phyloP scores from a whole-genome alignment of 257 asterid genomes.

The Linaria vulgaris region DNA sequence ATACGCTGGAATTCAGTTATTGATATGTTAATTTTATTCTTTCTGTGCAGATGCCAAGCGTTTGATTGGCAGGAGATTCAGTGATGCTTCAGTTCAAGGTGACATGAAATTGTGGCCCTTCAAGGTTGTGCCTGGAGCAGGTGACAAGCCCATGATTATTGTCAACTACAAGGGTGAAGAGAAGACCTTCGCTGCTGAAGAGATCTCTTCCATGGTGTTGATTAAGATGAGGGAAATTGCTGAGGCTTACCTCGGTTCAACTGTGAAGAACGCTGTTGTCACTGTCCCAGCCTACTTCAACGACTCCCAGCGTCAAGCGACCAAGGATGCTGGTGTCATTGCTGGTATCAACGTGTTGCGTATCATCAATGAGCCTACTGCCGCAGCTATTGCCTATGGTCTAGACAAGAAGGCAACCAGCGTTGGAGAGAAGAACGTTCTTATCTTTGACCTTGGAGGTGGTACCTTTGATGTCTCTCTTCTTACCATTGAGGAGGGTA shows the following conservation, averaged over 20 bases:
- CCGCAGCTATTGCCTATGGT: slow-evolving; percentile 90
- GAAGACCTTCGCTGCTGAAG: slow-evolving; percentile 78
- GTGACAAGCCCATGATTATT: slow-evolving; percentile 73
- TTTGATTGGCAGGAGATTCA: slow-evolving; percentile 69
- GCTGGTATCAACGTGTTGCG: slow-evolving; percentile 84
- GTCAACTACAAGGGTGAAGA: slow-evolving; percentile 82
- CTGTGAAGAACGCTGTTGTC: slow-evolving; percentile 77
- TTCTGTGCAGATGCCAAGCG: slow-evolving; percentile 67
- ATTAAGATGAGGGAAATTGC: slow-evolving; percentile 81
- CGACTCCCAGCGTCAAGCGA: slow-evolving; percentile 85
- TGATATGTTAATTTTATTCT: no score
- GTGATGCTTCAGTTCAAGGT: slow-evolving; percentile 67
- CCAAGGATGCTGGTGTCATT: slow-evolving; percentile 88
- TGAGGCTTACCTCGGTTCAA: slow-evolving; percentile 65
- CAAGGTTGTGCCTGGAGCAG: slow-evolving; percentile 69
- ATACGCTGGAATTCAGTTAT: no score
- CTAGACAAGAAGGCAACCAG: slow-evolving; percentile 83
- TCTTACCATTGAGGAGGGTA: slow-evolving; percentile 60
- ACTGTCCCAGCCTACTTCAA: slow-evolving; percentile 85
- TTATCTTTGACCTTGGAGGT: slow-evolving; percentile 83
- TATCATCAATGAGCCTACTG: slow-evolving; percentile 79
- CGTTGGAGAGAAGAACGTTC: slow-evolving; percentile 75
- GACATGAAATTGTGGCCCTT: slow-evolving; percentile 83
- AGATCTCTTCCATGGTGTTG: slow-evolving; percentile 85
- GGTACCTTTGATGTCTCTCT: slow-evolving; percentile 85